Evolutionary conservation across 208 protist species (phyloP), one percentile per base, ranked within the genome.

Genomic region (Trypanosoma caninum): DNA sequence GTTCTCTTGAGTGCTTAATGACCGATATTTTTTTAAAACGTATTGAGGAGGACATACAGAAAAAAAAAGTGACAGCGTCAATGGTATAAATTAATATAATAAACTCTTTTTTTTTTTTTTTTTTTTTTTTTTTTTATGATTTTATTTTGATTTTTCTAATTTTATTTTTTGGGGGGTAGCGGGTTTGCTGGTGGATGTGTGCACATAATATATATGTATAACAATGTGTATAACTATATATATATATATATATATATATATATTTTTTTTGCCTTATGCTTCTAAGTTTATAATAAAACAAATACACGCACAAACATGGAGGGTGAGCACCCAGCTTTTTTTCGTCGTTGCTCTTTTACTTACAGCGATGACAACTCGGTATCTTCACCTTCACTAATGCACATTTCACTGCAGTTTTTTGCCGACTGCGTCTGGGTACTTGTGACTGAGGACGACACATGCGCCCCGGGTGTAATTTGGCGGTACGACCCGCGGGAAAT

Each of bases 341-440:
- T 70, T 48, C 65, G 65, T 34, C 65, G 64, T 47, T 47, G 50
- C 7, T 54, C 65, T 28, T 47, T 70, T 18, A 59, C 35, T 1
- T 62, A 53, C 40, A 48, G 65, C 3, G 28, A 38, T 16, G 40
- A 25, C n/a, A 7, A 13, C 0, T 37, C 65, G 1, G 2, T 54
- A 5, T 50, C 40, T 23, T 45, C 40, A 4, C 20, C 14, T 6
- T 45, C 23, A 10, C n/a, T 18, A 18, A 14, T 94, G 20, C 84
- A 91, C 52, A 35, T 94, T 11, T 72, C 75, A 9, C 59, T 84
- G 9, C 87, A 87, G 50, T 75, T 68, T 60, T 94, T 89, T 51
- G 28, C 50, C 30, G 87, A 94, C 55, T 71, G 65, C 46, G 37
- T 91, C 25, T 81, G 85, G 51, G 45, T 94, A 13, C 65, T 89